A percentile compares a stretch with the other conserved stretches of the same genome.
These are phyloP conservation scores for Macrocybe sp. DNA, from an alignment of 1,284 basidiomycete genomes.

Conservation along the genomic window DNA sequence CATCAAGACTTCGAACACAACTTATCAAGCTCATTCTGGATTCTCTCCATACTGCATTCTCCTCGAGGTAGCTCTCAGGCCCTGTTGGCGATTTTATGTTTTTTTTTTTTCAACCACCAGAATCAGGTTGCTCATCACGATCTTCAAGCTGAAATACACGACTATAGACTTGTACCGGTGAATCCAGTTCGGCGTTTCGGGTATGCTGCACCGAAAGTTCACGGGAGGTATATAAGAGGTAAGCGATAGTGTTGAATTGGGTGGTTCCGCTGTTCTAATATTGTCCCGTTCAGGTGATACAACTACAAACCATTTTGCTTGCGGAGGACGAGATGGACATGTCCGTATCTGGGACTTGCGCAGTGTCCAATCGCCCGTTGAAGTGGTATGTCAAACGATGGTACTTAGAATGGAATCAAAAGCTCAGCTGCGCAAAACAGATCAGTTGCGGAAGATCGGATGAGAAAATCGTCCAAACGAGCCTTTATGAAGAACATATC, in stretches of 20 bases:
- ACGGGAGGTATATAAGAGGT: constrained; percentile 44
- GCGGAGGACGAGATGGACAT: constrained; percentile 37
- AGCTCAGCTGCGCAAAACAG: too few species aligned
- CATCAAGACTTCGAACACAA: constrained; percentile 37
- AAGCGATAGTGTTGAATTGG: background rate
- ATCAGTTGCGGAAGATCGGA: too few species aligned
- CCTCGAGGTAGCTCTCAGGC: constrained; percentile 33
- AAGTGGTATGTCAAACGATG: constrained; percentile 21
- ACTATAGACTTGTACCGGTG: constrained; percentile 33
- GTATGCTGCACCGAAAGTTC: constrained; percentile 28
- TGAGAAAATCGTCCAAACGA: too few species aligned
- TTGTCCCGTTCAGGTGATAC: constrained; percentile 12
- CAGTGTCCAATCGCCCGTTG: constrained; percentile 22
- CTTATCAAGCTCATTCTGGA: constrained; percentile 38
- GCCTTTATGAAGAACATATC: too few species aligned
- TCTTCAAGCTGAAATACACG: constrained; percentile 47
- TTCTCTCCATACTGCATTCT: constrained; percentile 34
- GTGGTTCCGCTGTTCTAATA: background rate
- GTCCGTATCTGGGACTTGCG: constrained; percentile 48
- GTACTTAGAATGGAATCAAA: background rate
- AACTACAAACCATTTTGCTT: constrained; percentile 31
- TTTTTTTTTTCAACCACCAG: background rate
- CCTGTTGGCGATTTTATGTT: background rate
- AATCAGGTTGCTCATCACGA: constrained; percentile 44
- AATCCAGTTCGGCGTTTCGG: constrained; percentile 39